Base-by-base conservation (phyloP, 2,329 filamentous ascomycete species). In the Colletotrichum karsti region DNA sequence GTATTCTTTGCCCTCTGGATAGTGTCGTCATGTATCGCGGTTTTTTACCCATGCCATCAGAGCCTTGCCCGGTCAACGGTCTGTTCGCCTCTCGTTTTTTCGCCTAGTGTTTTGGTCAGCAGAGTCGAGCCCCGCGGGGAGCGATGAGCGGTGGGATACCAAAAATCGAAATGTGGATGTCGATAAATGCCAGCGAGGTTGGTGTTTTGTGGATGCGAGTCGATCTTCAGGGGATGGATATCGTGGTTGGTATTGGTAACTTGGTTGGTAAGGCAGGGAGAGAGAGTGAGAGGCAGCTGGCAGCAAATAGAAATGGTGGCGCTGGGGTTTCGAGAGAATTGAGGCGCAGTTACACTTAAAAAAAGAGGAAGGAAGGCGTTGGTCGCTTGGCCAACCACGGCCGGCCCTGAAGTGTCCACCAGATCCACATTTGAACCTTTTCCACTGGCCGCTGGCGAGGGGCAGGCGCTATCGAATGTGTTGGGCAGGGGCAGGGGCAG, bases 341-440 rank as follows among this genome's bases (percentile, higher is more conserved):
- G 44, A 15, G 42, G 51, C 51, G 64, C 60, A 58, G 44, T 58
- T 51, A 37, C 59, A 63, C 41, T 28, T 67, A 26, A 46, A 33
- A 54, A 18, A 64, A 5, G 42, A 48, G 35, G 54, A 18, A 53
- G 20, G 61, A 7, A 53, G 22, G 56, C 56, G 56, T n/a, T 18
- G 13, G 64, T 67, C 64, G 30, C 64, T 59, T 35, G 48, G 64
- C 64, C 64, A 67, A 67, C 60, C 60, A 64, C 44, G 53, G 60
- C 22, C 37, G 35, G 37, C 18, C 51, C 24, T 46, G 26, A 13
- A 2, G 15, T 53, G 9, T 41, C 64, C 46, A 63, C 24, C 15
- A 12, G 7, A 2, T 30, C 37, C 39, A 50, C 50, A 50, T 41
- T 28, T 18, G 22, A 42, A 22, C 35, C 53, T 53, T 53, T n/a